A percentile compares a stretch with the other conserved stretches of the same genome.
phyloP scores from a whole-genome alignment of 2,329 filamentous ascomycete genomes.

The Sporothrix schenckii region DNA sequence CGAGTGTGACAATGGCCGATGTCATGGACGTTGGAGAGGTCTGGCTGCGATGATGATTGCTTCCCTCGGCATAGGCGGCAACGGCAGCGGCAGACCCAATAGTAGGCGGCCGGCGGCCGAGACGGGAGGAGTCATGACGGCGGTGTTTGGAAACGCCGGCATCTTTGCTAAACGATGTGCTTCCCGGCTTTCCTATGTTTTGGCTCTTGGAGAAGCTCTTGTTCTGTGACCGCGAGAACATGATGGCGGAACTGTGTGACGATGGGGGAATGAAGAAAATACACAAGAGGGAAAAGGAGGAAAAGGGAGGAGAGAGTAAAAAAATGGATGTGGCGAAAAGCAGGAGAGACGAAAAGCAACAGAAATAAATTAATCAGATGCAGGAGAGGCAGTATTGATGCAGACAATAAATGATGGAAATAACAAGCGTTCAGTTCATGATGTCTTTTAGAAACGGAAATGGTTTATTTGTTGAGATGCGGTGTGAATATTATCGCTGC shows the following conservation, averaged over 20 bases:
- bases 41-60: slow-evolving; percentile 47
- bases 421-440: slow-evolving; percentile 20
- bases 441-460: not conserved
- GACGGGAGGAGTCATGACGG: slow-evolving; percentile 51
- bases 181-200: slow-evolving; percentile 52
- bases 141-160: slow-evolving; percentile 56
- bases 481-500: not conserved
- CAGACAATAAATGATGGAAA: not conserved
- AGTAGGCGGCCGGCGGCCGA: slow-evolving; percentile 53
- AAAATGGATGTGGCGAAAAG: not conserved
- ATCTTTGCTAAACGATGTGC: slow-evolving; percentile 59
- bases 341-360: not conserved
- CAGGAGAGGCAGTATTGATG: not conserved
- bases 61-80: slow-evolving; percentile 38
- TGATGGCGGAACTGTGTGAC: slow-evolving; percentile 36
- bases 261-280: not conserved
- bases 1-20: slow-evolving; percentile 75
- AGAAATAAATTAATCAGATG: slow-evolving; percentile 6
- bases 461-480: not conserved
- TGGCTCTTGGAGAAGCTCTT: slow-evolving; percentile 59
- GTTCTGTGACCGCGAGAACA: slow-evolving; percentile 55
- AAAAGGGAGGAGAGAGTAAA: not conserved
- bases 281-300: not conserved
- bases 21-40: slow-evolving; percentile 45
- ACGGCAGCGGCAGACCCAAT: slow-evolving; percentile 49